Percentiles rank a stretch among this genome's conserved stretches.
Evolutionary conservation across 2,329 filamentous ascomycete species (phyloP).

Genomic region (Coniochaeta sp.): DNA sequence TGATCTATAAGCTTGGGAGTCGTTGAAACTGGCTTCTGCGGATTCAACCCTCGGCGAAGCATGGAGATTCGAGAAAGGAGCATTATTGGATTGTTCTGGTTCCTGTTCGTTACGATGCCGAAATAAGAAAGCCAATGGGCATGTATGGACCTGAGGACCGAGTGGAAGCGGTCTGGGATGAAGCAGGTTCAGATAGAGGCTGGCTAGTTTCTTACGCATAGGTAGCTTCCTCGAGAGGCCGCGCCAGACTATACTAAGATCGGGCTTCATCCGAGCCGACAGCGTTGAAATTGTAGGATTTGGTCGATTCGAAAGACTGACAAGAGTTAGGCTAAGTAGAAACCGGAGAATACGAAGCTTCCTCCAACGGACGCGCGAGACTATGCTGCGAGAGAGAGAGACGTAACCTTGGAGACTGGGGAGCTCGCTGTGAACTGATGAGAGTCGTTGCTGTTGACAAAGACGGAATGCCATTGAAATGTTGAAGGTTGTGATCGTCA

Average conservation of each 20-base stretch:
- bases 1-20: neutral
- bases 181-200: neutral
- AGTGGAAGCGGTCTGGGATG: neutral
- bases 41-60: neutral
- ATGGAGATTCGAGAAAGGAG: neutral
- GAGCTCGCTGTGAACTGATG: too few relatives aligned
- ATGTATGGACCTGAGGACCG: neutral
- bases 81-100: neutral
- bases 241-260: neutral
- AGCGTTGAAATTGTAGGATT: neutral
- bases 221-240: neutral
- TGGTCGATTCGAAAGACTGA: neutral
- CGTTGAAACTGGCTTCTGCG: neutral
- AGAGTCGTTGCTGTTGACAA: neutral
- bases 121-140: neutral
- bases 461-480: neutral
- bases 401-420: neutral
- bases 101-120: neutral
- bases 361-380: neutral
- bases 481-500: neutral
- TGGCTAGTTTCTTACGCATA: neutral
- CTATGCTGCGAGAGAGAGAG: neutral
- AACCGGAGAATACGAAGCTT: neutral
- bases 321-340: neutral
- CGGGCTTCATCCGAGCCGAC: neutral